phyloP scores from a whole-genome alignment of 2,329 filamentous ascomycete species.

The Diaporthe citriasiana region DNA sequence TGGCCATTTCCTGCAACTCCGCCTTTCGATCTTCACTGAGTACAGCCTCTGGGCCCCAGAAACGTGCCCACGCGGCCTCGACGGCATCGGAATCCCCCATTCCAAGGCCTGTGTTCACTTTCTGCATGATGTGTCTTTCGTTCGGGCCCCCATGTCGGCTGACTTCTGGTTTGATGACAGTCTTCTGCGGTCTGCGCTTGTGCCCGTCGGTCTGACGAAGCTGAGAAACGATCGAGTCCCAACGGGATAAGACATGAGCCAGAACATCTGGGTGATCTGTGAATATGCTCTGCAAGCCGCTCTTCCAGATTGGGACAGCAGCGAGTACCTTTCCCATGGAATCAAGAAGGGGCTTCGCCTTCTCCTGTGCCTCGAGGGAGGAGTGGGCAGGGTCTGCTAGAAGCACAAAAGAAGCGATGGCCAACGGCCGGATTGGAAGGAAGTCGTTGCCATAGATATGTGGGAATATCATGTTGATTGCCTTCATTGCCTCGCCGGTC shows the following conservation, averaged over 20 bases:
- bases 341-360: conserved; percentile 47
- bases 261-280: conserved; percentile 43
- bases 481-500: conserved; percentile 47
- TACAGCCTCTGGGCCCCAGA: conserved; percentile 47
- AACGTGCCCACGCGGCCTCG: conserved; percentile 48
- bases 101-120: conserved; percentile 48
- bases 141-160: neutral
- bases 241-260: conserved; percentile 44
- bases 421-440: conserved; percentile 50
- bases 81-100: conserved; percentile 46
- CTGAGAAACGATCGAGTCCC: conserved; percentile 38
- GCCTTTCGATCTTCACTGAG: conserved; percentile 43
- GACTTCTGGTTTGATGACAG: neutral
- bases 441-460: conserved; percentile 49
- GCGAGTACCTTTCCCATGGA: conserved; percentile 45
- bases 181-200: neutral
- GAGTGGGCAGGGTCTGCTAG: conserved; percentile 52
- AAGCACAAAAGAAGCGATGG: conserved; percentile 56
- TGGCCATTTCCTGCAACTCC: conserved; percentile 41
- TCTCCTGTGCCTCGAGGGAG: conserved; percentile 41
- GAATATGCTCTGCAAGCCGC: conserved; percentile 45
- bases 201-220: conserved; percentile 28
- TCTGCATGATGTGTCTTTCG: conserved; percentile 44
- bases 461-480: conserved; percentile 54
- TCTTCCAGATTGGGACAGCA: conserved; percentile 34